These are phyloP conservation scores for Kurtzmaniella quercitrusa DNA, from an alignment of 1,139 yeast genomes.

Conservation along the genomic window DNA sequence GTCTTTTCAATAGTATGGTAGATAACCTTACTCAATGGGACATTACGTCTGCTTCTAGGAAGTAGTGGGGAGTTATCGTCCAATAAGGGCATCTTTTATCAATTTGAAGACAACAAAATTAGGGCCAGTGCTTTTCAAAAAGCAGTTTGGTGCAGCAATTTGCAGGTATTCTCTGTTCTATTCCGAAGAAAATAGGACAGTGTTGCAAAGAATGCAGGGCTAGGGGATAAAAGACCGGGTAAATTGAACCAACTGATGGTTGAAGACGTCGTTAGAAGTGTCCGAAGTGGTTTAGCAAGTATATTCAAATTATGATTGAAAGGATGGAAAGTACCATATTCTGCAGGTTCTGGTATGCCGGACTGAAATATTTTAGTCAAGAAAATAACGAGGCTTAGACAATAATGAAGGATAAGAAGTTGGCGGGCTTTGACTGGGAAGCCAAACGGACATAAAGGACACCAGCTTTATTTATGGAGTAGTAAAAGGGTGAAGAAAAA, in stretches of 20 bases:
- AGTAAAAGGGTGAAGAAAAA: no score
- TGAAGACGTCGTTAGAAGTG: neutral
- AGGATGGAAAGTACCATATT: neutral
- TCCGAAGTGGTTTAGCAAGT: neutral
- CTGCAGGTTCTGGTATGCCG: neutral
- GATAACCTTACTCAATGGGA: neutral
- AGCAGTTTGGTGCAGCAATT: no score
- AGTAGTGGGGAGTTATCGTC: slow-evolving; percentile 8
- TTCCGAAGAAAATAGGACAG: no score
- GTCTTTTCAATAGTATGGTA: slow-evolving; percentile 18
- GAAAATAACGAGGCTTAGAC: neutral
- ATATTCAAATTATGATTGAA: slow-evolving; percentile 7
- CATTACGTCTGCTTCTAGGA: slow-evolving; percentile 1
- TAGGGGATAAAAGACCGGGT: no score
- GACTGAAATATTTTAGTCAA: neutral
- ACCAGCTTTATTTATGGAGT: no score
- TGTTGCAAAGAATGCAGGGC: no score
- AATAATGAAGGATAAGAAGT: neutral
- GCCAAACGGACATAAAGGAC: no score
- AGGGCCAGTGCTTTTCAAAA: no score
- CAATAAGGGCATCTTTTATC: slow-evolving; percentile 6
- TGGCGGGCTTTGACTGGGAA: neutral
- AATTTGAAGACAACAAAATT: no score
- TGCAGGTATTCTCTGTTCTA: no score
- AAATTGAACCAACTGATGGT: no score